Conservation (phyloP, 192 early-diverging fungal species). For the Gigaspora rosea region DNA sequence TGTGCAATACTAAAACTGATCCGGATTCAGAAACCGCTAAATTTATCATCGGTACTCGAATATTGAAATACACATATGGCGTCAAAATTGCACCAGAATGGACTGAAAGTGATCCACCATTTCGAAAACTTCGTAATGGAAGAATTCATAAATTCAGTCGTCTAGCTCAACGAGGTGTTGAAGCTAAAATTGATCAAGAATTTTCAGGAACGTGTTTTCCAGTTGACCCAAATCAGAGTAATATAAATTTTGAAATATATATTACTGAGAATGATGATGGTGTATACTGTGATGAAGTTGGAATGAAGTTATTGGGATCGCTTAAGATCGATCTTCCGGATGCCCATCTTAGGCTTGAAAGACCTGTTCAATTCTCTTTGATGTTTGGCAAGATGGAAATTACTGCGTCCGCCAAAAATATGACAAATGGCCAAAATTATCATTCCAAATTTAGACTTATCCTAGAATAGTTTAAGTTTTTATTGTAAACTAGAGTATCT, state of each 20-base stretch:
- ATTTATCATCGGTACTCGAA: neutral
- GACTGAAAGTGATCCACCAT: too few species aligned
- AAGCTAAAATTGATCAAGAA: neutral
- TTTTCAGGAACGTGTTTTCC: neutral
- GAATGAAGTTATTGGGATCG: neutral
- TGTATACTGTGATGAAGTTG: slow-evolving; percentile 6
- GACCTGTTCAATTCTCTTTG: too few species aligned
- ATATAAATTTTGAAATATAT: neutral
- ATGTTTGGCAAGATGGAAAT: too few species aligned
- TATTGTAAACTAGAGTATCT: too few species aligned
- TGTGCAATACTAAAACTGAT: neutral
- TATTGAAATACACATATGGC: neutral
- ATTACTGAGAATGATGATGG: neutral
- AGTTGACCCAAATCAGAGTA: neutral
- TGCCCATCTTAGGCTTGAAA: too few species aligned
- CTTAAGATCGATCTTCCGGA: neutral
- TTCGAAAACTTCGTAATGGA: too few species aligned
- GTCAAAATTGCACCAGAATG: too few species aligned
- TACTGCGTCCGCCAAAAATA: too few species aligned
- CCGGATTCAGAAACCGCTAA: neutral
- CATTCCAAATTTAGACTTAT: too few species aligned
- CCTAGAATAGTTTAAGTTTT: too few species aligned
- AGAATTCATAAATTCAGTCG: too few species aligned
- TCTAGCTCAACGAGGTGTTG: neutral
- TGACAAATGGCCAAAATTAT: too few species aligned